Percentiles rank a stretch among this genome's conserved stretches.
phyloP scores from a whole-genome alignment of 768 basidiomycete genomes.

The Paxillus ammoniavirescens region DNA sequence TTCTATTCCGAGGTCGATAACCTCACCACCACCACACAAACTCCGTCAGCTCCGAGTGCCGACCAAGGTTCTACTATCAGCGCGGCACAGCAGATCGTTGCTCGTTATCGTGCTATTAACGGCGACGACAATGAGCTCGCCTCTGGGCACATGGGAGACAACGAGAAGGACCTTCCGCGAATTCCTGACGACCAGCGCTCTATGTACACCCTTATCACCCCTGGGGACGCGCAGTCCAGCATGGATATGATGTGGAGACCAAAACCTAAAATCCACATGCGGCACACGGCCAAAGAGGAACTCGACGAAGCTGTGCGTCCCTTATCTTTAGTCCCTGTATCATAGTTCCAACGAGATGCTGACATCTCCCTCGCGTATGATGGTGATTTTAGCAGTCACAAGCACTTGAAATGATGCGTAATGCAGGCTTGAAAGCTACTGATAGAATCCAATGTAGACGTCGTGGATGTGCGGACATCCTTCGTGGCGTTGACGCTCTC shows the following conservation, averaged over 20 bases:
- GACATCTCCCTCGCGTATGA: background rate
- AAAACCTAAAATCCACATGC: constrained; percentile 32
- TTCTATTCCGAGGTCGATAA: background rate
- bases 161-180: constrained; percentile 16
- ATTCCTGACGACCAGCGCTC: constrained; percentile 26
- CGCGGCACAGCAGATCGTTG: constrained; percentile 21
- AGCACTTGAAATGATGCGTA: constrained; percentile 25
- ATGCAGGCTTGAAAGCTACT: constrained; percentile 27
- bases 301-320: constrained; percentile 40
- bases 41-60: background rate
- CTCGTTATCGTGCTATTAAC: constrained; percentile 17
- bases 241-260: constrained; percentile 34
- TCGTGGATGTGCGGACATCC: constrained; percentile 42
- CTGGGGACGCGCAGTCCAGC: constrained; percentile 8
- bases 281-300: constrained; percentile 35
- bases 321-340: background rate
- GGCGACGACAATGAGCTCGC: background rate
- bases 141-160: constrained; percentile 1
- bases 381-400: constrained; percentile 18
- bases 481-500: constrained; percentile 43
- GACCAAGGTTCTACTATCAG: constrained; percentile 12
- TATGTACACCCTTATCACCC: constrained; percentile 21
- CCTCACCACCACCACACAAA: background rate
- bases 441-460: constrained; percentile 43
- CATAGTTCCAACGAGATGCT: background rate